A percentile compares a stretch with the other conserved stretches of the same genome.
phyloP scores from a whole-genome alignment of 1,139 yeast genomes.

The Lodderomyces jiufengensis region DNA sequence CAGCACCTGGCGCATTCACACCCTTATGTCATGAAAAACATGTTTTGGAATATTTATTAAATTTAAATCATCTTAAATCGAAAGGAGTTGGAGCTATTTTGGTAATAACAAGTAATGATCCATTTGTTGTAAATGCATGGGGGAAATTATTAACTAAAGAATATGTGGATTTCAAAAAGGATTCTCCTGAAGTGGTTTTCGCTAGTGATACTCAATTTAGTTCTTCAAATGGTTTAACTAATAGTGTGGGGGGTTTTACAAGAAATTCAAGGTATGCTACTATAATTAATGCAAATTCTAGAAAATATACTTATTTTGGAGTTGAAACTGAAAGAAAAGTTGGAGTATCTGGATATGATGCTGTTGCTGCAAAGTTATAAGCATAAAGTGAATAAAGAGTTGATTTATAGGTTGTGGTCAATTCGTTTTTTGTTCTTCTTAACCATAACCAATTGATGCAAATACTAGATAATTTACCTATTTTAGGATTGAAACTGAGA shows the following conservation, averaged over 20 bases:
- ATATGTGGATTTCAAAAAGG: slow-evolving; percentile 7
- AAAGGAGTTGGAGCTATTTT: slow-evolving; percentile 68
- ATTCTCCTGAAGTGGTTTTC: slow-evolving; percentile 49
- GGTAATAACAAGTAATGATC: slow-evolving; percentile 69
- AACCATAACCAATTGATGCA: too few relatives aligned
- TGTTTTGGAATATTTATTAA: slow-evolving; percentile 45
- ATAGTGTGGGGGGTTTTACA: slow-evolving; percentile 49
- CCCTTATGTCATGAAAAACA: slow-evolving; percentile 85
- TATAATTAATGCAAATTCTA: slow-evolving; percentile 44
- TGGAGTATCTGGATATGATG: slow-evolving; percentile 24
- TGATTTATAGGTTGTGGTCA: background rate
- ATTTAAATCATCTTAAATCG: slow-evolving; percentile 46
- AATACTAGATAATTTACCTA: too few relatives aligned
- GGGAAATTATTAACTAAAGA: slow-evolving; percentile 56
- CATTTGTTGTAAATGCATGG: slow-evolving; percentile 84
- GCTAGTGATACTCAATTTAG: slow-evolving; percentile 72
- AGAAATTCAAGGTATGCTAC: slow-evolving; percentile 76
- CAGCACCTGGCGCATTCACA: slow-evolving; percentile 92
- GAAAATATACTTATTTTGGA: slow-evolving; percentile 17
- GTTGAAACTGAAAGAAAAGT: slow-evolving; percentile 29
- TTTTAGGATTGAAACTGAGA: background rate
- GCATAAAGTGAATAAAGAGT: background rate
- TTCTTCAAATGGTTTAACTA: slow-evolving; percentile 37
- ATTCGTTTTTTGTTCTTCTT: background rate
- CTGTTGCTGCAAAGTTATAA: slow-evolving; percentile 15